Evolutionary conservation across 805 yeast genomes (phyloP), one percentile per base, ranked within the genome.

Genomic region (Barnettozyma sucrosica): DNA sequence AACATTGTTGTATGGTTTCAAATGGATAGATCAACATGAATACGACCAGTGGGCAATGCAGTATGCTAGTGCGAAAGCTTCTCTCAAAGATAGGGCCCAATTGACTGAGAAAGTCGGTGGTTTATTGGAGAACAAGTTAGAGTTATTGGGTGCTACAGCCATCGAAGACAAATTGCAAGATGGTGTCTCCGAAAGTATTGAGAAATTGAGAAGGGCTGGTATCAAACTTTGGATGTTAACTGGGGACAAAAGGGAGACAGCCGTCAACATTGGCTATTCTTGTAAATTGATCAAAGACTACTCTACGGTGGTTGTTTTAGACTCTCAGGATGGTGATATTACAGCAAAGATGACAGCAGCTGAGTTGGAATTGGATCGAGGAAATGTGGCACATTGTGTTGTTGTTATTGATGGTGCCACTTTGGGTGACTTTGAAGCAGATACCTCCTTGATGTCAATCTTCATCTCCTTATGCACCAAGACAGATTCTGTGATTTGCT

Each of bases 191-290:
- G 96, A 90, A 46, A 79, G 98, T 0, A 90, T 93, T 53, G 97
- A 89, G 49, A 89, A 89, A 59, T 74, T 93, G 43, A 78, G 96
- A 56, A 75, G 95, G 53, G 98, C 99, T 0, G 96, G 96, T 3
- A 89, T 93, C 48, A 88, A 84, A 59, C 68, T 93, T 73, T 93
- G 99, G 99, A 93, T 93, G 97, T 71, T 93, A 42, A 93, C 99
- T 0, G 99, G 99, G 40, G 99, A 93, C 64, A 95, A 95, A 62
- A 74, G 97, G 50, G 99, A 93, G 66, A 93, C 99, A 0, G 99
- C 99, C 1, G 89, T 93, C 51, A 93, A 89, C 61, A 92, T 93
- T 65, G 99, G 98, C 1, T 87, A 90, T 59, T 86, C 99, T 7
- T 93, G 99, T 65, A 81, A 89, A 32, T 71, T 93, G 54, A 92